Evolutionary conservation across 352 stramenopile species (phyloP), one percentile per base, ranked within the genome.

Genomic region (Globisporangium recalcitrans): DNA sequence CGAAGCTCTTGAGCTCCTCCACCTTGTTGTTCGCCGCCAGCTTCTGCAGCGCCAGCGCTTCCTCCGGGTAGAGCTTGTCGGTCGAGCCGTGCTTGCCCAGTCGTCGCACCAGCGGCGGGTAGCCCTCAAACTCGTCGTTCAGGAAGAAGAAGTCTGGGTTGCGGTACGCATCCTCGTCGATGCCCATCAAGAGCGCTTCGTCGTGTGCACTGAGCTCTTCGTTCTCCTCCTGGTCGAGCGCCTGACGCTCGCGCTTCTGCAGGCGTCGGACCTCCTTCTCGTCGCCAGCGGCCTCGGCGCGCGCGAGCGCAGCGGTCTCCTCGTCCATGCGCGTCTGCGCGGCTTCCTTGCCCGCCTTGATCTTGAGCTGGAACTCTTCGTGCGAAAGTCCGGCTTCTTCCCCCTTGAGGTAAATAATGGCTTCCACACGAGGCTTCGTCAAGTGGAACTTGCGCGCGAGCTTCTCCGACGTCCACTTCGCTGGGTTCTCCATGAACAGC

Each of bases 121-220:
- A 82, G 19, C 85, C 85, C 19, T 92, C 81, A 31, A 90, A 91
- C 68, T 91, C 82, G 63, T 94, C 85, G 67, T 74, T 92, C 21
- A 94, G 59, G 67, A 92, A 90, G 66, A 94, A 91, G 51, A 94
- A 94, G 57, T 94, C 84, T 6, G 85, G 85, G 73, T 94, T 91
- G 44, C 85, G 73, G 71, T 82, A 91, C 5, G 67, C 67, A 8
- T 94, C 85, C 1, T 90, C 78, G 49, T 91, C 82, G 40, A 80
- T 71, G 8, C 80, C 80, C 57, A 86, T 67, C 21, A 88, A 60
- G 48, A 79, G 60, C 26, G 77, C 76, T 62, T 80, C 71, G 46
- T 92, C 81, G 13, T 88, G 63, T 14, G 73, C 73, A 22, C 75
- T 82, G 42, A 90, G 65, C 51, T 74, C 74, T n/a, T 87, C 73